Evolutionary conservation across 75 land plant genomes (phyloP), one percentile per base, ranked within the genome.

Genomic region (Pseudotsuga menziesii): DNA sequence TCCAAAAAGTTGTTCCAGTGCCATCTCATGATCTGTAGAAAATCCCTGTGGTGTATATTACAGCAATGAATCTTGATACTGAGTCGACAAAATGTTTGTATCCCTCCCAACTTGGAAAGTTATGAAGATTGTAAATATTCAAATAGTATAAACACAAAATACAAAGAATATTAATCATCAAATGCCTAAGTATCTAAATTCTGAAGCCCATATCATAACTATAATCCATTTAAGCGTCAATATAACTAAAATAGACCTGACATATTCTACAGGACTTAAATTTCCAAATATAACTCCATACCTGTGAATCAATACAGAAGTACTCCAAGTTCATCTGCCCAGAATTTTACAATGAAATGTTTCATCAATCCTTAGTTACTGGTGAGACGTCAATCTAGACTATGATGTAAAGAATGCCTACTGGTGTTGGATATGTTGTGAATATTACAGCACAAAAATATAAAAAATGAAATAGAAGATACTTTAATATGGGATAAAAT

Each of bases 251-350:
- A 69, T 39, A 41, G 6, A 3, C 48, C 48, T 44, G 20, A 69
- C 19, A 36, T n/a, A 20, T 69, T 22, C 72, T 69, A 69, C 41
- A 69, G 3, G 39, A 69, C 1, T 7, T 17, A 69, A 41, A 11
- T 69, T 36, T 8, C 23, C 19, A 64, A 64, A 35, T 26, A 64
- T 41, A 69, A 39, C 72, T n/a, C 48, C 12, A 69, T 86, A 97
- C 99, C 99, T 94, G 98, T 72, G 88, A 90, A 76, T 94, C 99
- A 78, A 92, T 88, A 6, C 98, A 80, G 72, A 92, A 85, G 61
- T 94, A 93, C 82, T 96, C 99, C 89, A 96, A 86, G 77, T 96
- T 96, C 93, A 96, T 92, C 99, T 96, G 95, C 88, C 89, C 16
- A 57, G 15, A 3, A 4, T 35, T 27, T 63, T 12, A 19, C 25